Evolutionary conservation across 1,284 basidiomycete species (phyloP).

Genomic region (Rhodotorula sp.): DNA sequence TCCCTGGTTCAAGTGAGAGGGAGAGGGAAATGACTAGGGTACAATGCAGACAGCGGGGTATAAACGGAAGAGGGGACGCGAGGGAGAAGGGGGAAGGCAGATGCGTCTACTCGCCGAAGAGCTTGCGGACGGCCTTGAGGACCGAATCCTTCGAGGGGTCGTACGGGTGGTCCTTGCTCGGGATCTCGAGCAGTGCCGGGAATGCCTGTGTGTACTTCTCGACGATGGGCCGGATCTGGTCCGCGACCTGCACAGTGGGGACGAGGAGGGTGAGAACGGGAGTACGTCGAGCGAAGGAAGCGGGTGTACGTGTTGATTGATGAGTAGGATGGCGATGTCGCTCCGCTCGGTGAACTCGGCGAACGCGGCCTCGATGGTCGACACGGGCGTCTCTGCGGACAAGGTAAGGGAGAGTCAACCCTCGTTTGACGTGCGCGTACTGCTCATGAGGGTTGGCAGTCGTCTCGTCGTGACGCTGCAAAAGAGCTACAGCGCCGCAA

Average conservation of each 20-base stretch:
- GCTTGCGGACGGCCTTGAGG: constrained; percentile 94
- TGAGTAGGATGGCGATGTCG: constrained; percentile 91
- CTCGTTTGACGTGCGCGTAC: neutral
- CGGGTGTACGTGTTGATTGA: constrained; percentile 86
- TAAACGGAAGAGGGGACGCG: neutral
- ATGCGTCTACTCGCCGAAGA: constrained; percentile 73
- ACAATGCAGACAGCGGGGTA: constrained; percentile 1
- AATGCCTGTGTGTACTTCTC: constrained; percentile 96
- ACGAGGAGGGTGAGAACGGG: neutral
- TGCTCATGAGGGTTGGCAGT: too few species aligned
- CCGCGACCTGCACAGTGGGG: constrained; percentile 72
- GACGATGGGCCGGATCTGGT: constrained; percentile 92
- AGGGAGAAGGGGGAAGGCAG: too few species aligned
- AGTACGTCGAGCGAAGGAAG: neutral
- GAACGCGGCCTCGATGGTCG: constrained; percentile 83
- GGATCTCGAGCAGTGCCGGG: constrained; percentile 95
- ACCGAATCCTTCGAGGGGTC: constrained; percentile 97
- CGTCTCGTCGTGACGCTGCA: too few species aligned
- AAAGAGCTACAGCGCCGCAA: too few species aligned
- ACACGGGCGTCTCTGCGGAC: constrained; percentile 76
- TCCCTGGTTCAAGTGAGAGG: neutral
- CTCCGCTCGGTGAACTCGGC: constrained; percentile 88
- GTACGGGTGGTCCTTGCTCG: constrained; percentile 71
- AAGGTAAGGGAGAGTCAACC: neutral
- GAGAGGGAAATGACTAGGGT: neutral